Conservation (phyloP, 208 protist genomes). For the Acanthamoeba quina region DNA sequence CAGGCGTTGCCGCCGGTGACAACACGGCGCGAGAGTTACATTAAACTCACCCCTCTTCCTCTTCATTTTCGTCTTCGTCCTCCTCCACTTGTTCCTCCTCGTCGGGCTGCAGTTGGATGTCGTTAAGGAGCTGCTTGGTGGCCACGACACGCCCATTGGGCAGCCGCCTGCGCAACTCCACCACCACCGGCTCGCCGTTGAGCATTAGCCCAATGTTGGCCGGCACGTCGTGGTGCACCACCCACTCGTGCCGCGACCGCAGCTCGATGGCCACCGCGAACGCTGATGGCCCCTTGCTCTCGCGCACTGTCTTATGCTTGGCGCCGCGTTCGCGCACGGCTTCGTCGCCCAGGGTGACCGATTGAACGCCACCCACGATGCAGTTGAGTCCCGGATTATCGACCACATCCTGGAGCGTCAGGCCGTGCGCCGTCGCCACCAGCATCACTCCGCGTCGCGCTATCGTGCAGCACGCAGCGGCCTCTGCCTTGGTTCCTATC, state of each 20-base stretch:
- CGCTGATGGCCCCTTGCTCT: slow-evolving; percentile 90
- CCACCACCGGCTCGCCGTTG: background rate
- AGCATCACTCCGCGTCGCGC: slow-evolving; percentile 91
- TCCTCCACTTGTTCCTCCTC: too few species aligned
- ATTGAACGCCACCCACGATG: slow-evolving; percentile 93
- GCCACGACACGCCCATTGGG: background rate
- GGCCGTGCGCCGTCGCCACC: slow-evolving; percentile 94
- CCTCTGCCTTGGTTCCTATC: slow-evolving; percentile 91
- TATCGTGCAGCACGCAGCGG: slow-evolving; percentile 88
- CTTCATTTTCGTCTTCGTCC: background rate
- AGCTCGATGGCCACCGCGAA: slow-evolving; percentile 93
- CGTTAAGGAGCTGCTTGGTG: too few species aligned
- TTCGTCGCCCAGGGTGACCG: slow-evolving; percentile 94
- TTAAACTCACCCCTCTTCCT: too few species aligned
- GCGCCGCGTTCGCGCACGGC: slow-evolving; percentile 90
- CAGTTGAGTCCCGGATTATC: slow-evolving; percentile 89
- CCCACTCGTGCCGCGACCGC: background rate
- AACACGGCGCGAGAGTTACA: too few species aligned
- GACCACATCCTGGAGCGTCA: slow-evolving; percentile 90
- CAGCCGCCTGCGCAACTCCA: background rate
- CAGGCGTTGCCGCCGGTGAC: too few species aligned
- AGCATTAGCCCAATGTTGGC: slow-evolving; percentile 1
- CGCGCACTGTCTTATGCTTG: slow-evolving; percentile 92
- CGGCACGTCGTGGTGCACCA: background rate
- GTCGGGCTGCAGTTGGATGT: too few species aligned